Percentiles rank a stretch among this genome's conserved stretches.
These are phyloP conservation scores for Diaporthe sp. DNA, from an alignment of 2,329 filamentous ascomycete species.

Conservation along the genomic window DNA sequence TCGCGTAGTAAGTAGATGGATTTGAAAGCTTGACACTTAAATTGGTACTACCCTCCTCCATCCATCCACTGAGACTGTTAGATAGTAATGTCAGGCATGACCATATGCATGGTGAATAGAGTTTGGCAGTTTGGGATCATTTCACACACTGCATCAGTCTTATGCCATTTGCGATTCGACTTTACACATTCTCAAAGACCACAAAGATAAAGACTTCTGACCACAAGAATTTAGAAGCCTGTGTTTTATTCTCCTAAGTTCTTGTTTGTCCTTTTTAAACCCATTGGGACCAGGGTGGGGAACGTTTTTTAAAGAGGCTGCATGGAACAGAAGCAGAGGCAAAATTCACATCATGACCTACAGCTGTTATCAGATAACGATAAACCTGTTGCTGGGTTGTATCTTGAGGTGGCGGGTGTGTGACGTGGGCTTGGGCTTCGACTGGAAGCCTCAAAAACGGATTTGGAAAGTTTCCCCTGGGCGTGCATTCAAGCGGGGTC, in stretches of 20 bases:
- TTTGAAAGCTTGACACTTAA: too few relatives aligned
- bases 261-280: neutral
- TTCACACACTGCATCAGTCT: too few relatives aligned
- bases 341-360: neutral
- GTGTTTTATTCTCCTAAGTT: neutral
- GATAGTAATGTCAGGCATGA: too few relatives aligned
- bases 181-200: too few relatives aligned
- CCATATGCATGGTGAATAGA: too few relatives aligned
- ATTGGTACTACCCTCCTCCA: too few relatives aligned
- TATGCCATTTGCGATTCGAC: too few relatives aligned
- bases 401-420: neutral
- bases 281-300: too few relatives aligned
- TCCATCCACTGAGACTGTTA: too few relatives aligned
- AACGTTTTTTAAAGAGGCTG: neutral
- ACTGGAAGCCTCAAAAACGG: neutral
- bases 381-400: neutral
- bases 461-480: constrained; percentile 8
- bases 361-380: neutral
- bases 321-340: neutral
- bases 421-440: neutral
- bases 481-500: neutral
- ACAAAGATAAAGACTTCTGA: too few relatives aligned
- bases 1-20: too few relatives aligned
- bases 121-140: too few relatives aligned
- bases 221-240: neutral